phyloP scores from a whole-genome alignment of 2,329 filamentous ascomycete species.

The Basipetospora chlamydospora region DNA sequence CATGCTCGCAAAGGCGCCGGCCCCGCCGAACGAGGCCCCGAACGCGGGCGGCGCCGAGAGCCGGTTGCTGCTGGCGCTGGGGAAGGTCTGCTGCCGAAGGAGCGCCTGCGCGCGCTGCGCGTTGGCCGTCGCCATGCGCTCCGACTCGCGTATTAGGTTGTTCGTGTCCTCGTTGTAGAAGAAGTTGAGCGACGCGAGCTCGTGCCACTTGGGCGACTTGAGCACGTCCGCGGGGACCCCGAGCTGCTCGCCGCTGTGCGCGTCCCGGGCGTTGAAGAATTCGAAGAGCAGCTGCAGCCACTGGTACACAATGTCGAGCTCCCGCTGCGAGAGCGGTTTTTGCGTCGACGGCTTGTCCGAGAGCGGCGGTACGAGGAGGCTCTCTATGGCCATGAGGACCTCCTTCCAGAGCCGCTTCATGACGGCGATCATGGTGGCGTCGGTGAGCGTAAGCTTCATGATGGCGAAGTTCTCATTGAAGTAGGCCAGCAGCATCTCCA shows the following conservation, averaged over 20 bases:
- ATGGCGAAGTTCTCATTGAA: constrained; percentile 99
- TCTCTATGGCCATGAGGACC: constrained; percentile 81
- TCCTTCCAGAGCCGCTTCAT: constrained; percentile 99
- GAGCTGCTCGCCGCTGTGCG: constrained; percentile 63
- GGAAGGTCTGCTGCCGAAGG: constrained; percentile 25
- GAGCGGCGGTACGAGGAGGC: constrained; percentile 77
- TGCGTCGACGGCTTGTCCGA: constrained; percentile 90
- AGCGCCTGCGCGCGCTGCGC: constrained; percentile 62
- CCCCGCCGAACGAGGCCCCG: constrained; percentile 19
- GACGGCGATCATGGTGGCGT: constrained; percentile 93
- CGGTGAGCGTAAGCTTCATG: constrained; percentile 92
- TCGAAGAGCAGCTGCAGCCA: constrained; percentile 84
- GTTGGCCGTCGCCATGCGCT: constrained; percentile 84
- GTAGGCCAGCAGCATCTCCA: constrained; percentile 78
- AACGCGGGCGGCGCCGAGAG: constrained; percentile 49
- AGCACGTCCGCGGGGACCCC: constrained; percentile 84
- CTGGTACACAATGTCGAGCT: constrained; percentile 87
- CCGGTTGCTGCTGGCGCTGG: constrained; percentile 37
- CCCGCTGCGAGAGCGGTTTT: constrained; percentile 67
- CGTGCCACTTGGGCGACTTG: constrained; percentile 96
- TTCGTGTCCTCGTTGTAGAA: constrained; percentile 95
- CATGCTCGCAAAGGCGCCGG: constrained; percentile 45
- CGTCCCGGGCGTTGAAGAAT: constrained; percentile 90
- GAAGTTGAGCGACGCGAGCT: constrained; percentile 90
- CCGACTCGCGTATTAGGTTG: constrained; percentile 84